Conservation (phyloP, 108 stramenopile species). For the Ochromonas danica region DNA sequence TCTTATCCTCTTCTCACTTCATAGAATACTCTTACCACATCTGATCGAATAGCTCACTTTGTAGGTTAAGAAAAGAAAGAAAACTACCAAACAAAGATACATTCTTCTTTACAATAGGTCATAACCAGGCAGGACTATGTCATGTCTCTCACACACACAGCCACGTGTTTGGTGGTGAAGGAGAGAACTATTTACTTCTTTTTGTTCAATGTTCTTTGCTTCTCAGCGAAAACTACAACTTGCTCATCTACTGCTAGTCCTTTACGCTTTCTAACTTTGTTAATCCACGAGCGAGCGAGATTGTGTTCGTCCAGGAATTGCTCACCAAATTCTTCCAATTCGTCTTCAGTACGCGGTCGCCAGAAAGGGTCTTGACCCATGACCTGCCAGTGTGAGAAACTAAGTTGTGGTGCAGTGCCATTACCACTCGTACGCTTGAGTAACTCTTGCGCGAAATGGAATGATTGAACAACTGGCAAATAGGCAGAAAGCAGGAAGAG, state of each 20-base stretch:
- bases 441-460: constrained; percentile 75
- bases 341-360: constrained; percentile 81
- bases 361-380: constrained; percentile 85
- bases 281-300: constrained; percentile 73
- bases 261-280: constrained; percentile 73
- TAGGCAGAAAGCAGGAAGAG: constrained; percentile 70
- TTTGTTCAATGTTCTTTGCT: constrained; percentile 79
- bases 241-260: constrained; percentile 77
- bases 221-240: constrained; percentile 81
- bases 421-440: constrained; percentile 75
- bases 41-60: too few species aligned
- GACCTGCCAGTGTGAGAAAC: constrained; percentile 76
- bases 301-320: constrained; percentile 75
- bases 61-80: too few species aligned
- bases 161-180: too few species aligned
- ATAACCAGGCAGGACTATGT: too few species aligned
- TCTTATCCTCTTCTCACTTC: too few species aligned
- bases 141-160: too few species aligned
- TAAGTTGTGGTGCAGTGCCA: constrained; percentile 79
- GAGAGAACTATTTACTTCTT: constrained; percentile 68
- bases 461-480: constrained; percentile 80
- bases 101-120: too few species aligned
- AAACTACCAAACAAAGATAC: too few species aligned
- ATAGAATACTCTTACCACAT: too few species aligned
- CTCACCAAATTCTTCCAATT: constrained; percentile 86